phyloP scores from a whole-genome alignment of 768 basidiomycete species.

The Mycena floridula region DNA sequence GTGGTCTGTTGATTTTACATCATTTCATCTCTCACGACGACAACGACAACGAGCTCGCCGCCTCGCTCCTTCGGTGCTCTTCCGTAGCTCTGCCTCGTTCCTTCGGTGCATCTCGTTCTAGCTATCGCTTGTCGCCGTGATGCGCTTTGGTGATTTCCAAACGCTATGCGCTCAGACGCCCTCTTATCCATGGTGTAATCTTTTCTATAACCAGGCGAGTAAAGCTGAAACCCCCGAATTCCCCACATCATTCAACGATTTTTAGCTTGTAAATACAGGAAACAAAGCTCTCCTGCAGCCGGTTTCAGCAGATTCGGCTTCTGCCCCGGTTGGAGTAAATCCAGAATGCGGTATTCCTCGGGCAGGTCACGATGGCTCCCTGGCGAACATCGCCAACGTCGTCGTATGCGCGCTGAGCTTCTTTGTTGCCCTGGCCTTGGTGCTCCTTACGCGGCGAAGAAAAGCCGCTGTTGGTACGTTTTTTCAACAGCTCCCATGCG shows the following conservation, averaged over 20 bases:
- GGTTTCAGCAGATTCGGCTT: constrained; percentile 35
- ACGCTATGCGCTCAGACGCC: constrained; percentile 63
- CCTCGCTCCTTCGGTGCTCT: too few relatives aligned
- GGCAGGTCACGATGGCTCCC: constrained; percentile 46
- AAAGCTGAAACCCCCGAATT: constrained; percentile 19
- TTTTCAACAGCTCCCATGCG: not conserved
- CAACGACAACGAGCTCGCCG: too few relatives aligned
- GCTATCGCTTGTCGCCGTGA: too few relatives aligned
- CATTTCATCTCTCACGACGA: too few relatives aligned
- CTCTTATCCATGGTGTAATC: constrained; percentile 89
- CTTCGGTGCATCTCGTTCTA: too few relatives aligned
- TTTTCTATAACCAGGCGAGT: constrained; percentile 83
- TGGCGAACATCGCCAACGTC: constrained; percentile 87
- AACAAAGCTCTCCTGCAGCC: constrained; percentile 27
- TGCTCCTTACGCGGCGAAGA: constrained; percentile 52
- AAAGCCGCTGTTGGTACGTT: constrained; percentile 84
- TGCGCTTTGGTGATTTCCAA: constrained; percentile 68
- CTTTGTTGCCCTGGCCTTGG: constrained; percentile 49
- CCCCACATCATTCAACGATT: constrained; percentile 16
- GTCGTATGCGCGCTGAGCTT: constrained; percentile 73
- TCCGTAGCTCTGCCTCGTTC: too few relatives aligned
- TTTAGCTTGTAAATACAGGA: constrained; percentile 35
- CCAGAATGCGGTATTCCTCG: constrained; percentile 73
- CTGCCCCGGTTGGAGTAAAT: constrained; percentile 80
- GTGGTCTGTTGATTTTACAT: too few relatives aligned